Conservation (phyloP, 163 green algal species). For the Scenedesmus sp. region DNA sequence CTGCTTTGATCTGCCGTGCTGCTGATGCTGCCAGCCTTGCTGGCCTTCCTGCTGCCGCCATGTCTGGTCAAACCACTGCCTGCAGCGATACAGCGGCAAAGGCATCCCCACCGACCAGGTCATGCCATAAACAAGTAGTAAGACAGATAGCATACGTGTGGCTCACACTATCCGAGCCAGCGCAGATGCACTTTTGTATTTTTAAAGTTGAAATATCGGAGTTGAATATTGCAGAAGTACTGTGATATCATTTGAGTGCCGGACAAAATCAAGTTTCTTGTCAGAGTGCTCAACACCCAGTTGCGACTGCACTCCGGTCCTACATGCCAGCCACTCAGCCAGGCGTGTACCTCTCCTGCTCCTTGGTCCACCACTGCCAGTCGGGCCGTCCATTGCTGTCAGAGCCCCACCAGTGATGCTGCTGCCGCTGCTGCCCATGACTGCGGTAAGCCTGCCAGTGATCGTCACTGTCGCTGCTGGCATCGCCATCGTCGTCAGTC, state of each 20-base stretch:
- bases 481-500: neutral
- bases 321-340: neutral
- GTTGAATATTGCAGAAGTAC: no score
- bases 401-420: neutral
- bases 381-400: neutral
- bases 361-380: conserved; percentile 48
- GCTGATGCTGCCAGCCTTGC: conserved; percentile 32
- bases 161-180: no score
- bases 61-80: conserved; percentile 48
- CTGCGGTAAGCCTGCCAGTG: neutral
- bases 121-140: no score
- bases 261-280: neutral
- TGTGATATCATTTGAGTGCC: no score
- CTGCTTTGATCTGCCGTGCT: neutral
- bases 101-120: no score
- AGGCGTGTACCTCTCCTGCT: conserved; percentile 33
- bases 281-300: neutral
- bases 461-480: neutral
- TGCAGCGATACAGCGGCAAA: conserved; percentile 4
- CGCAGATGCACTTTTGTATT: no score
- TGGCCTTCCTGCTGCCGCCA: conserved; percentile 23
- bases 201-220: no score
- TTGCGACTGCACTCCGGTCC: neutral
- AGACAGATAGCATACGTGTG: no score
- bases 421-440: neutral